Evolutionary conservation across 805 yeast species (phyloP), one percentile per base, ranked within the genome.

Genomic region (Ogataea haglerorum): DNA sequence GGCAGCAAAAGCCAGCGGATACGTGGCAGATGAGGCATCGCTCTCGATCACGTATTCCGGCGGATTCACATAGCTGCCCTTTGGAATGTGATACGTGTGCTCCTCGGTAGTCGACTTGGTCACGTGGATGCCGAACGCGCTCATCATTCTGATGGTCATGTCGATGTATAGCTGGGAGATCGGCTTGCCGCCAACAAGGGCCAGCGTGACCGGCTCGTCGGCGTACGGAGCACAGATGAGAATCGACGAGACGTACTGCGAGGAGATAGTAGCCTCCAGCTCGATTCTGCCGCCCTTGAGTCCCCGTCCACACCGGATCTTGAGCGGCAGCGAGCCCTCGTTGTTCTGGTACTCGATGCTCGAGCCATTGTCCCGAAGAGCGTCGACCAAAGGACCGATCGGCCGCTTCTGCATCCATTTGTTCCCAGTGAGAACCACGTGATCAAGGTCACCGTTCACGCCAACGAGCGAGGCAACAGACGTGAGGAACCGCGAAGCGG

Each of bases 171-270:
- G 73, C 61, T 88, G 95, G 10, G 98, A 91, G 46, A 93, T 87
- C 50, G 99, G 99, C 63, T 90, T 90, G 28, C 99, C 99, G 23
- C 98, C 99, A 15, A 85, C 90, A 45, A 93, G 73, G 7, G 91
- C 68, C 58, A 93, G 75, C 7, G 95, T 88, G 22, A 91, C 95
- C 6, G 96, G 95, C 42, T 77, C 73, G 42, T 80, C 66, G 9
- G 98, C 98, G 58, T 90, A 93, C 35, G 99, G 99, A 26, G 99
- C 98, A 65, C 96, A 86, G 96, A 93, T 89, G 57, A 93, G 75
- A 41, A 93, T 75, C 0, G 98, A 91, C 1, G 98, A 90, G 33
- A 93, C 99, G 56, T 93, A 93, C 64, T 93, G 99, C 10, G 98
- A 93, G 1, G 98, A 90, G 32, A 93, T 86, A 4, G 98, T 90